Percentiles rank a stretch among this genome's conserved stretches.
Evolutionary conservation across 495 filamentous ascomycete genomes (phyloP).

Genomic region (Platismatia glauca): DNA sequence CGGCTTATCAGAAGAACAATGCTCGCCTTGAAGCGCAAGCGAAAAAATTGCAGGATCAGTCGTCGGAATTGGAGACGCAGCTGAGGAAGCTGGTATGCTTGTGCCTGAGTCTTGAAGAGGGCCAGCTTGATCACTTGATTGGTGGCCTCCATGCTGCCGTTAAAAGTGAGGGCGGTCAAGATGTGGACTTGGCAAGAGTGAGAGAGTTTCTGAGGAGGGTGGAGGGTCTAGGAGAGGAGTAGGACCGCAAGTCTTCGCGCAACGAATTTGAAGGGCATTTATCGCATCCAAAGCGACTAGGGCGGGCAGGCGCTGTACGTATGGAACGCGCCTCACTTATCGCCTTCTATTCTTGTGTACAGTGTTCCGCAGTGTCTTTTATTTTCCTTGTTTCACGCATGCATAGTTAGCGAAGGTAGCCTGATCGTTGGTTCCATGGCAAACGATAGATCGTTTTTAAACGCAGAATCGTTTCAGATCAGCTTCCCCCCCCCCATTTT

Average conservation of each 20-base stretch:
- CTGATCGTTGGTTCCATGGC: not conserved
- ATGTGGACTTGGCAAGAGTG: conserved; percentile 58
- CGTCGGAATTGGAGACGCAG: conserved; percentile 57
- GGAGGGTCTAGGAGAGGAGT: conserved; percentile 33
- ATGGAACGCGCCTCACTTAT: not conserved
- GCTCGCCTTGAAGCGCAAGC: conserved; percentile 35
- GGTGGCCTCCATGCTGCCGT: conserved; percentile 57
- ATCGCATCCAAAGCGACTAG: not conserved
- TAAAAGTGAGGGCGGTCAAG: conserved; percentile 59
- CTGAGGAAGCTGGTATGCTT: conserved; percentile 62
- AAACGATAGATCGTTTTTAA: not conserved
- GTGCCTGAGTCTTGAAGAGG: conserved; percentile 51
- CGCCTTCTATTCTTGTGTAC: not conserved
- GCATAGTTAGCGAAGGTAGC: not conserved
- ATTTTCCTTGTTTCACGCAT: not conserved
- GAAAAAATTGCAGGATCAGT: conserved; percentile 46
- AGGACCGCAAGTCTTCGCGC: not conserved
- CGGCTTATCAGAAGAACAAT: conserved; percentile 43
- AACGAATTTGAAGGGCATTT: not conserved
- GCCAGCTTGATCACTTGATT: conserved; percentile 54
- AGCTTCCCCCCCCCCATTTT: no score
- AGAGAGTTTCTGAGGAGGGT: conserved; percentile 66
- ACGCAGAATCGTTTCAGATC: not conserved
- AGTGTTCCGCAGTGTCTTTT: not conserved
- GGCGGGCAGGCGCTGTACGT: not conserved